These are phyloP conservation scores for Artemisia annua DNA, from an alignment of 129 eudicot species.

Conservation along the genomic window DNA sequence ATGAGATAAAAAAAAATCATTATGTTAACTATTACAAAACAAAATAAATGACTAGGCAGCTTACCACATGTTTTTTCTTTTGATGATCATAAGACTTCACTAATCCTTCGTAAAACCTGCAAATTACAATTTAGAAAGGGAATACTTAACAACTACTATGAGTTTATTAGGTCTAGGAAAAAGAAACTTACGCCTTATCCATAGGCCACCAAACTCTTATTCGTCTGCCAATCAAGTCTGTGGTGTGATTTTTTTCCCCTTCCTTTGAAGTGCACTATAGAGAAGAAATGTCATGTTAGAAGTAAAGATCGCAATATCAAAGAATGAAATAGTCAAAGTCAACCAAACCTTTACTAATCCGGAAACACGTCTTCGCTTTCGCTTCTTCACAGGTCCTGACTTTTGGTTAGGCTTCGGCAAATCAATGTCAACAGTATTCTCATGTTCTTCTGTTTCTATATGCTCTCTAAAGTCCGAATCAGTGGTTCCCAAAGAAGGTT, in stretches of 20 bases:
- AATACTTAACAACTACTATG: background rate
- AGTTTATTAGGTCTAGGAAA: conserved; percentile 20
- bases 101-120: conserved; percentile 92
- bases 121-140: background rate
- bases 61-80: conserved; percentile 84
- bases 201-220: conserved; percentile 97
- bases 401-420: conserved; percentile 50
- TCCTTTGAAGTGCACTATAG: conserved; percentile 68
- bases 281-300: conserved; percentile 19
- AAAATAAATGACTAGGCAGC: conserved; percentile 30
- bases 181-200: conserved; percentile 73
- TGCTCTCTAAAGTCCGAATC: conserved; percentile 39
- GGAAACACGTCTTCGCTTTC: conserved; percentile 52
- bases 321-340: background rate
- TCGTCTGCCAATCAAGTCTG: conserved; percentile 75
- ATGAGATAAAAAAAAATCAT: conserved; percentile 10
- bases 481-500: conserved; percentile 15
- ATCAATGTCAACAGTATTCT: conserved; percentile 31
- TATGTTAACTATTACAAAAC: conserved; percentile 5
- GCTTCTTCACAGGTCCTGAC: conserved; percentile 53
- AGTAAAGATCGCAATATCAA: background rate
- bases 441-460: conserved; percentile 37
- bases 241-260: conserved; percentile 42
- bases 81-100: conserved; percentile 90
- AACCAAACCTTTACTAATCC: conserved; percentile 82